Base-by-base conservation (phyloP, 352 stramenopile species). In the Phytophthora pinifolia region DNA sequence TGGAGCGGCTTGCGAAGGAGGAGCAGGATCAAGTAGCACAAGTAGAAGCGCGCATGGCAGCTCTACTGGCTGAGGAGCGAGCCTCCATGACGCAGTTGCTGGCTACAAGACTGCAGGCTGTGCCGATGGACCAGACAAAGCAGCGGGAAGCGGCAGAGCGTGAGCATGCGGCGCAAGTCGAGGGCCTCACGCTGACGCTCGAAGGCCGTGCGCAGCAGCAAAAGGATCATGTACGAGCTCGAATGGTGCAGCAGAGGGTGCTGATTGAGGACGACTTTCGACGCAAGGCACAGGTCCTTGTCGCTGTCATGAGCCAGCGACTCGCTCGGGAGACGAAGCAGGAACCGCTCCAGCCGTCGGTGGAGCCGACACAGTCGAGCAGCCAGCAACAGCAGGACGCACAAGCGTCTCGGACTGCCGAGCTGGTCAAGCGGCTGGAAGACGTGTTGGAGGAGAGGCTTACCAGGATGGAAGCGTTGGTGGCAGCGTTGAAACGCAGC, bases 321-420 rank as follows among this genome's bases (percentile, higher is more conserved):
- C 42, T 89, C 2, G 52, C 72, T 6, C 72, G 82, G 17, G 76
- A 87, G 54, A 84, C 80, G 32, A 86, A 85, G 36, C 70, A 73
- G 17, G 55, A 69, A 25, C 35, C 74, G n/a, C 18, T 69, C 10
- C 15, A 29, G 18, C 9, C 29, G 12, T 34, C 27, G 0, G 20
- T n/a, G 18, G 17, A 30, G 15, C 22, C 14, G 30, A 0, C 34
- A 53, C 3, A 34, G 4, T n/a, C 15, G 31, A 51, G 6, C 17
- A 41, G 35, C 4, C 45, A 54, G 9, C n/a, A 52, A 9, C 14
- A 50, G 22, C 22, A 27, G 45, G 9, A 25, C 15, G 20, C 27
- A 31, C 46, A 44, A n/a, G 6, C 35, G 15, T 32, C 33, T 20
- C 49, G 46, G 17, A 54, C 41, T 15, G 46, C n/a, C 18, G 49